Conservation (phyloP, 2,329 filamentous ascomycete species). For the Botrytis byssoidea region DNA sequence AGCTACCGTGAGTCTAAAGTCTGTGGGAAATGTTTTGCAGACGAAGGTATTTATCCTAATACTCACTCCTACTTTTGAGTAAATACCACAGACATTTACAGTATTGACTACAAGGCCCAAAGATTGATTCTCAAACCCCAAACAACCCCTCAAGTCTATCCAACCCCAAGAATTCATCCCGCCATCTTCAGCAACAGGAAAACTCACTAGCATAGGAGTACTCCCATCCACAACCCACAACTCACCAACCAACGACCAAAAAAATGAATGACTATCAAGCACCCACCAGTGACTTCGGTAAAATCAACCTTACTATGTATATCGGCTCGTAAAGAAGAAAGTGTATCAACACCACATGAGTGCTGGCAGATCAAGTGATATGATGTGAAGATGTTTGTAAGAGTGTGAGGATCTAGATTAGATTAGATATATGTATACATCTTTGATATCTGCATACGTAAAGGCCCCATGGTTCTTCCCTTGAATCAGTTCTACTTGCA, state of each 20-base stretch:
- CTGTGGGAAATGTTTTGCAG: not conserved
- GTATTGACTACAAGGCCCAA: not conserved
- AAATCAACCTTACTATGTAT: not conserved
- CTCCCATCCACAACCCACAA: not conserved
- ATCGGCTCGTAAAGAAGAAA: not conserved
- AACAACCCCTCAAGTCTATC: not conserved
- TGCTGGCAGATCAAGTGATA: not conserved
- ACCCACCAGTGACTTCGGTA: not conserved
- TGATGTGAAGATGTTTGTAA: not conserved
- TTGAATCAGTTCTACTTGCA: too few relatives aligned
- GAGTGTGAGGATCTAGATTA: not conserved
- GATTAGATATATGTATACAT: accelerated
- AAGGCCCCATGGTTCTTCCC: not conserved
- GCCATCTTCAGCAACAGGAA: not conserved
- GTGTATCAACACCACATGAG: not conserved
- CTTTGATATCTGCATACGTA: not conserved
- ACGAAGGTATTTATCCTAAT: not conserved
- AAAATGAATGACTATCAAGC: not conserved
- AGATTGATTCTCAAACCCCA: not conserved
- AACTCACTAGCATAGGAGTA: not conserved
- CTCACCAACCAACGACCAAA: not conserved
- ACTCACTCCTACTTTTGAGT: not conserved
- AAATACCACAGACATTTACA: not conserved
- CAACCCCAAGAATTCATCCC: not conserved
- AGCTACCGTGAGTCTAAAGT: not conserved